Conservation (phyloP, 768 basidiomycete species). For the Leccinum boreale region DNA sequence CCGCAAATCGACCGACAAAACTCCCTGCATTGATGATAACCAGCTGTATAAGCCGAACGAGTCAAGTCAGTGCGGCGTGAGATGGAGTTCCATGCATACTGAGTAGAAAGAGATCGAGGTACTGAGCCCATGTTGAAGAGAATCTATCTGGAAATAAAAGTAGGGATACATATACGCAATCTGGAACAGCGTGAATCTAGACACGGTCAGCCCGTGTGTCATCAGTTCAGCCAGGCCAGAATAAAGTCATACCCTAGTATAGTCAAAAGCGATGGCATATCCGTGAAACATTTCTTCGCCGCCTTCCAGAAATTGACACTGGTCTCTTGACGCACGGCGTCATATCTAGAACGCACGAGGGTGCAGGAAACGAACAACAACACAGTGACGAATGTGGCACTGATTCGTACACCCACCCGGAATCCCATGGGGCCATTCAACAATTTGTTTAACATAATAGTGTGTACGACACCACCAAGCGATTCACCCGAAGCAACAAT, state of each 20-base stretch:
- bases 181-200: conserved; percentile 31
- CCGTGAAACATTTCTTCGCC: conserved; percentile 20
- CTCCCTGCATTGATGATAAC: conserved; percentile 46
- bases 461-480: conserved; percentile 53
- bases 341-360: conserved; percentile 35
- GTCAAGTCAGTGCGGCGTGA: not conserved
- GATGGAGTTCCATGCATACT: not conserved
- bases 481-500: conserved; percentile 46
- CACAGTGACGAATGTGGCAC: conserved; percentile 37
- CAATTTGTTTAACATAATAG: conserved; percentile 56
- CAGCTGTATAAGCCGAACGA: not conserved
- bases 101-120: conserved; percentile 50
- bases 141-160: conserved; percentile 58
- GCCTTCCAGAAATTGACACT: conserved; percentile 14
- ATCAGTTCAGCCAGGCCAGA: not conserved
- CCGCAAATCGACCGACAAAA: conserved; percentile 46
- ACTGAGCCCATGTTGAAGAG: conserved; percentile 46
- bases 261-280: conserved; percentile 24
- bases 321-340: not conserved
- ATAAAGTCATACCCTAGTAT: conserved; percentile 18
- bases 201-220: not conserved
- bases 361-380: conserved; percentile 37
- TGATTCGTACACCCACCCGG: conserved; percentile 36
- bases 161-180: conserved; percentile 46
- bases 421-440: conserved; percentile 45